Evolutionary conservation across 371 early-diverging fungal species (phyloP), one percentile per base, ranked within the genome.

Genomic region (Nematocida major): DNA sequence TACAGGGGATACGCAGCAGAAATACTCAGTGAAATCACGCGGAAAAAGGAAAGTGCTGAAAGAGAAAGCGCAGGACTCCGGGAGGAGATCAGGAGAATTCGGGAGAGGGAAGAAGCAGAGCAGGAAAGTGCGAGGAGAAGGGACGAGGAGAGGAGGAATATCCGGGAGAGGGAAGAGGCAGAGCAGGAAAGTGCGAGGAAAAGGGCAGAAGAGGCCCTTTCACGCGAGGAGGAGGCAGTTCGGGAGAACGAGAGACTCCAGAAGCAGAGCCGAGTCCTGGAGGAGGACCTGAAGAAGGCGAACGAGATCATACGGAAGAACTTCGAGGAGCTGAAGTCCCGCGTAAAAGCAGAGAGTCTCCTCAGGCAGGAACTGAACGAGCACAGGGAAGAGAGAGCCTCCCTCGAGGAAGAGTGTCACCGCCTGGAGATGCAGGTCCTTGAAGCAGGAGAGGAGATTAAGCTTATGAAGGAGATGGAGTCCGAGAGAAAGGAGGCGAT

Each of bases 271-370:
- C 18, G 30, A 24, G 15, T 61, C 4, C 51, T 81, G 18, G 54
- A 73, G 40, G 79, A 79, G 24, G 82, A 83, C 45, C 40, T 85
- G 20, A 51, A 30, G 15, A 70, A 68, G 48, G 80, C 82, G 4
- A 82, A 80, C 43, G 83, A 80, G 32, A 83, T 81, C 39, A 85
- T 83, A 40, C 81, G 68, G 49, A 68, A 80, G 42, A 80, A 83
- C 68, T 68, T 73, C 51, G 45, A 51, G 47, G 78, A 81, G 3
- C 47, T 79, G 53, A 83, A 80, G 47, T 59, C 43, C 7, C 40
- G 59, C 54, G 36, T 38, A 59, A 38, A 42, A 73, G 22, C 59
- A 24, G 62, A 61, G 28, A 43, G 7, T 7, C 22, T 32, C 18
- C 28, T 73, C 4, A 42, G 43, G 22, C n/a, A 62, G 22, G 51